Base-by-base conservation (phyloP, 2,329 filamentous ascomycete genomes). In the Malbranchea zuffiana region DNA sequence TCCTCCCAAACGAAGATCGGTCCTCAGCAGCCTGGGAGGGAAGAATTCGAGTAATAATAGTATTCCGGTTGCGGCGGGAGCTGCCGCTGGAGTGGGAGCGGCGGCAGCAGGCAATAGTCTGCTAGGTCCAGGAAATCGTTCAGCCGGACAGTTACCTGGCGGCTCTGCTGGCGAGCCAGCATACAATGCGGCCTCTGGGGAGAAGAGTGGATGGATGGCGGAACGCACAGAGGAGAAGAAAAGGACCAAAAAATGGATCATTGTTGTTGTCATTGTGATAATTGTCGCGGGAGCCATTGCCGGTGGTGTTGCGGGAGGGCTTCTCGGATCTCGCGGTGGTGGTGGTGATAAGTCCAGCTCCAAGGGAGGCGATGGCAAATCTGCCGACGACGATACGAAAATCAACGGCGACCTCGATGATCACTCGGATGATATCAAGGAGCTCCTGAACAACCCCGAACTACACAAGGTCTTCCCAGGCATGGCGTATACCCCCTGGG, bases 401-500 rank as follows among this genome's bases (percentile, higher is more conserved):
- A 59, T 67, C 38, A 82, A 82, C 48, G 78, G 80, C 27, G 82
- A 88, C 45, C 71, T 94, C 5, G 63, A 69, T 57, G 77, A 78
- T 56, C 65, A 88, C 57, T 92, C 84, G 6, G 48, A 63, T 1
- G 82, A 93, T 60, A 92, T 95, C 62, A 72, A 92, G 64, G 68
- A 69, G 3, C 68, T 96, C 10, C 68, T 95, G 67, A 79, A 82
- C 64, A 94, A 94, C 59, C 55, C 68, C 0, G 63, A 86, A 45
- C 69, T 96, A 16, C 85, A 94, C 69, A 92, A 85, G 59, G 85
- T 96, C 2, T 96, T 96, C 57, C 83, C 86, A 0, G 88, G 86
- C 17, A 83, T 96, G 62, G 88, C 95, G 61, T 96, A 96, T 57
- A 96, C 88, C 0, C 86, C 88, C 0, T 73, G 90, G 57, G 86